These are phyloP conservation scores for Mucor sp. DNA, from an alignment of 371 early-diverging fungal genomes.

Conservation along the genomic window DNA sequence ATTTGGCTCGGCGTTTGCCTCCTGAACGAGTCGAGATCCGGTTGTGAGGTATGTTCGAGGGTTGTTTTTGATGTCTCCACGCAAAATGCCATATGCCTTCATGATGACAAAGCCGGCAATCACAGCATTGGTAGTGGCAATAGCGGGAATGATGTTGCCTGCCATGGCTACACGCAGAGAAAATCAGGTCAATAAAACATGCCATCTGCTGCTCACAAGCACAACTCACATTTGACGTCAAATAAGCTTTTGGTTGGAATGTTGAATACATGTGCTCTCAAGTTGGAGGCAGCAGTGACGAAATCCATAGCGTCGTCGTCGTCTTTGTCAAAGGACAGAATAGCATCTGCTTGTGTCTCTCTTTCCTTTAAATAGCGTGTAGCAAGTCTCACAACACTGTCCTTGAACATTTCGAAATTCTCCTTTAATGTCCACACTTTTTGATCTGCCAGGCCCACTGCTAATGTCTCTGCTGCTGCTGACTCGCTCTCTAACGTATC, in stretches of 20 bases:
- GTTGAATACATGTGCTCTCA: constrained; percentile 82
- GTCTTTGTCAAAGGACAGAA: constrained; percentile 91
- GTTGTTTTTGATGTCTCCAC: constrained; percentile 15
- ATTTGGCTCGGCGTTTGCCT: constrained; percentile 57
- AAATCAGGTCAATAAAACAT: neutral
- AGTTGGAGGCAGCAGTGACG: constrained; percentile 90
- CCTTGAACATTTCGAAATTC: constrained; percentile 54
- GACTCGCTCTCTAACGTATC: constrained; percentile 33
- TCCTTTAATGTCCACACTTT: constrained; percentile 67
- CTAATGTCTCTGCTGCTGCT: neutral
- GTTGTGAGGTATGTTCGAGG: constrained; percentile 51
- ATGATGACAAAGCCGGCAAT: constrained; percentile 95
- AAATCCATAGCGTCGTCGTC: constrained; percentile 88
- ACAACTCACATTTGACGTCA: constrained; percentile 78
- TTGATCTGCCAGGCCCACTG: constrained; percentile 61
- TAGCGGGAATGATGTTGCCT: constrained; percentile 99
- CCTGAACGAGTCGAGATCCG: constrained; percentile 52
- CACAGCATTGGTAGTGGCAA: constrained; percentile 99
- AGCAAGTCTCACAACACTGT: constrained; percentile 51
- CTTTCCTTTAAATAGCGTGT: constrained; percentile 41
- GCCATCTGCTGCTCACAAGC: neutral
- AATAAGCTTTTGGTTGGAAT: constrained; percentile 84
- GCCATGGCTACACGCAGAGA: constrained; percentile 84
- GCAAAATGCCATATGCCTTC: constrained; percentile 70
- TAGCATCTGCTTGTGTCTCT: constrained; percentile 45